phyloP scores from a whole-genome alignment of 257 asterid species.

The Solanum clarkiae region DNA sequence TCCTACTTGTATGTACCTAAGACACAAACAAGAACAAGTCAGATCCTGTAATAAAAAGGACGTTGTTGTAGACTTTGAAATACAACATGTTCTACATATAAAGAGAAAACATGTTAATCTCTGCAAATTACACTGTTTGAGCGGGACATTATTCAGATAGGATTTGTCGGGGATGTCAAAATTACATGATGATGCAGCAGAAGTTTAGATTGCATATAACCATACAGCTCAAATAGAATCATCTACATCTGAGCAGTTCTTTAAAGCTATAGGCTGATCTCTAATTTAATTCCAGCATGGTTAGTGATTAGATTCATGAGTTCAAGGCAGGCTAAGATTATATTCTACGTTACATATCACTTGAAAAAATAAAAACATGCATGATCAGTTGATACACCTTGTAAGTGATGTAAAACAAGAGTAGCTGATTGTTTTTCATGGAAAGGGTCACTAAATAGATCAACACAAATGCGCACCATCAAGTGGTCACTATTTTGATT shows the following conservation, averaged over 20 bases:
- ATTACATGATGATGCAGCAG: background rate
- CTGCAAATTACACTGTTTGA: background rate
- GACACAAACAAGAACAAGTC: background rate
- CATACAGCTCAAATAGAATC: background rate
- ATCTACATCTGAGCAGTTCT: background rate
- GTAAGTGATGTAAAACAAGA: background rate
- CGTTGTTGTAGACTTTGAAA: background rate
- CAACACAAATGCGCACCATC: background rate
- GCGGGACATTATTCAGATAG: background rate
- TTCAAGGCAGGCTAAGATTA: background rate
- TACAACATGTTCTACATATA: background rate
- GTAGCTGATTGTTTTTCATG: background rate
- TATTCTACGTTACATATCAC: background rate
- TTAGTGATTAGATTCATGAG: background rate
- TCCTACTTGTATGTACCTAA: slow-evolving; percentile 75
- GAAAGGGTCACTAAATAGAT: background rate
- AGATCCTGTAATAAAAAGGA: background rate
- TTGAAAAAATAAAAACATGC: background rate
- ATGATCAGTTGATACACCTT: background rate
- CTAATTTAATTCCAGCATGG: background rate
- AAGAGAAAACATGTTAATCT: background rate
- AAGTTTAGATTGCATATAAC: background rate
- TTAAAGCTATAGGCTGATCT: background rate
- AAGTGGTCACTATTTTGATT: background rate
- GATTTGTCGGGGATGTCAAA: background rate